Evolutionary conservation across 345 rosid species (phyloP), one percentile per base, ranked within the genome.

Genomic region (Hypericum perforatum): DNA sequence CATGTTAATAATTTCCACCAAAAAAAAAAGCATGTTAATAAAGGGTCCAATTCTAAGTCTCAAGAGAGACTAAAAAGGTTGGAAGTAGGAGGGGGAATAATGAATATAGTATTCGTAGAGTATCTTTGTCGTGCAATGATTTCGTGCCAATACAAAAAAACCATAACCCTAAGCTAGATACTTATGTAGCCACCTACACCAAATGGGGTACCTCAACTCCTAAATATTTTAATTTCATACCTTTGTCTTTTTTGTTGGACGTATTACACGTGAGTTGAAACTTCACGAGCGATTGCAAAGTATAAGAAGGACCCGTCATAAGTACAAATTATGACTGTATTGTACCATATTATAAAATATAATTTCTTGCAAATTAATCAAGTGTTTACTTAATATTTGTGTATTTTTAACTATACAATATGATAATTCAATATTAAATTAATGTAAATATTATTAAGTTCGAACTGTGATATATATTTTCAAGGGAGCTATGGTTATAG

Each of bases 61-160:
- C 37, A 7, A 13, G 13, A 10, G 5, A 5, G 9, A 8, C 16
- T 14, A 12, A 14, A 61, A 22, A 6, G 36, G 56, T 12, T 2
- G 36, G 3, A 9, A 12, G 7, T 13, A 54, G 43, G n/a, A 43
- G 46, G 43, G 15, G 37, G 32, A 22, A 22, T 32, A 39, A 39
- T 37, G 52, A 13, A 49, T 52, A 14, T 46, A 66, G 57, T 48
- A 50, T 65, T 68, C 65, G 42, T 50, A 51, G 62, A 54, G 58
- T 60, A 68, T 77, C 74, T 71, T 63, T 71, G 75, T 74, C 75
- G 64, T 69, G 77, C 59, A 64, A 77, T 71, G 56, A 57, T 68
- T 60, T 64, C 64, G 57, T 62, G 59, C 54, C 46, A 56, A 6
- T 41, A 44, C 61, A 41, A 45, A 49, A 59, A 53, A 49, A 58